Base-by-base conservation (phyloP, 2,329 filamentous ascomycete species). In the Tolypocladium album region DNA sequence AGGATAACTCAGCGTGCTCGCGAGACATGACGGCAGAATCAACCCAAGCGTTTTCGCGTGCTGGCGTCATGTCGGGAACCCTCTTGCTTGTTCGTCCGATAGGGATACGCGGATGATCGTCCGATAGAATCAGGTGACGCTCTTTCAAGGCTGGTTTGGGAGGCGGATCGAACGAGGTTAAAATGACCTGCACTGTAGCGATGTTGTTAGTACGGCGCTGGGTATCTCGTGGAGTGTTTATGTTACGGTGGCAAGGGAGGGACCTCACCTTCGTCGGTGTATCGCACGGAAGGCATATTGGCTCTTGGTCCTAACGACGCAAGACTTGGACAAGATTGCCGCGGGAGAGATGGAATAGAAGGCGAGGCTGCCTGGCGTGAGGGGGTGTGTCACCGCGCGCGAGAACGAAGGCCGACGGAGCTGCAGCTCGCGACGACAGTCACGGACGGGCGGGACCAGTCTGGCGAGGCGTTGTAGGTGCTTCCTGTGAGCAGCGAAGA, bases 11-110 rank as follows among this genome's bases (percentile, higher is more conserved):
- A 20, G 88, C 88, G 72, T 91, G 88, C 13, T 82, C 70, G 53
- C 88, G 79, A 31, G 87, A 90, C 78, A 91, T 87, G 42, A 90
- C 87, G 0, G 87, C 83, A 60, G 83, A 88, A 64, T 89, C 82
- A 61, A 90, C 88, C 79, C 79, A 89, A 20, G 79, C 83, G 70
- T 90, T 91, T 64, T 81, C 71, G 6, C 65, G 63, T 43, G 62
- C 72, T 68, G 65, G 77, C 69, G 64, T 64, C 11, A 74, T 67
- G 3, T 55, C 58, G 57, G 64, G 24, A 64, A 74, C 69, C 60
- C 75, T 67, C 66, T 75, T 78, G 63, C 77, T 80, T 42, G 76
- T 76, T 34, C 79, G 72, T 43, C 79, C 79, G 61, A 82, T 74
- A 15, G 68, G 59, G 24, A 75, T 60, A 3, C 61, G 63, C 2